Percentiles rank a stretch among this genome's conserved stretches.
Evolutionary conservation across 305 asterid species (phyloP).

Genomic region (Fraxinus baroniana): DNA sequence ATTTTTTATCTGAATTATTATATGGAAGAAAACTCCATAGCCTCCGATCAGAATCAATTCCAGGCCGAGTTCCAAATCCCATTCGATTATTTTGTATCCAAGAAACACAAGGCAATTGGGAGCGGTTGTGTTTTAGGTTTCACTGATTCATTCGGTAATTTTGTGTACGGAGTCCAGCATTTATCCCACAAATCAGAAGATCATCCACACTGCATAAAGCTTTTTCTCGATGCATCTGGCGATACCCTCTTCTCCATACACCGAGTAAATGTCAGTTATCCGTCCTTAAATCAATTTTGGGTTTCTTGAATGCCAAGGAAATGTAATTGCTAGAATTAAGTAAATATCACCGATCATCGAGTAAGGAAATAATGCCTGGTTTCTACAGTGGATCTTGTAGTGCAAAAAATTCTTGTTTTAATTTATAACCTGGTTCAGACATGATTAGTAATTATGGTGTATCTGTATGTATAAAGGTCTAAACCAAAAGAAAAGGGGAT

Average conservation of each 20-base stretch:
- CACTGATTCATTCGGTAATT: conserved; percentile 54
- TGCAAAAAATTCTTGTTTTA: background rate
- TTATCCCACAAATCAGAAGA: conserved; percentile 14
- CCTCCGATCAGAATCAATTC: background rate
- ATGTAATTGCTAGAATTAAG: background rate
- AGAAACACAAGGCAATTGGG: conserved; percentile 42
- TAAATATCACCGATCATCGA: background rate
- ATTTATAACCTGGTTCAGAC: background rate
- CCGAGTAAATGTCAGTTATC: conserved; percentile 48
- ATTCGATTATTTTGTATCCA: conserved; percentile 64
- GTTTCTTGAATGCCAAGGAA: background rate
- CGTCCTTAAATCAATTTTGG: background rate
- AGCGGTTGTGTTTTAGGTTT: conserved; percentile 41
- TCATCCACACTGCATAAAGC: conserved; percentile 30
- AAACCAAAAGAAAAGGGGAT: background rate
- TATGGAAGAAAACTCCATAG: conserved; percentile 34
- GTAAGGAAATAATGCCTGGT: background rate
- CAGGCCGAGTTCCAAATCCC: conserved; percentile 46
- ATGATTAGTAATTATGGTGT: background rate
- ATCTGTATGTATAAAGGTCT: background rate
- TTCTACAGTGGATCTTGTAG: background rate
- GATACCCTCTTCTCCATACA: conserved; percentile 46
- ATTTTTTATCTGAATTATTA: background rate
- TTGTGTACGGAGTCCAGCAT: conserved; percentile 46
- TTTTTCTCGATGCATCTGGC: conserved; percentile 56